Percentiles rank a stretch among this genome's conserved stretches.
Evolutionary conservation across 129 eudicot species (phyloP).

Genomic region (Heracleum sosnowskyi): DNA sequence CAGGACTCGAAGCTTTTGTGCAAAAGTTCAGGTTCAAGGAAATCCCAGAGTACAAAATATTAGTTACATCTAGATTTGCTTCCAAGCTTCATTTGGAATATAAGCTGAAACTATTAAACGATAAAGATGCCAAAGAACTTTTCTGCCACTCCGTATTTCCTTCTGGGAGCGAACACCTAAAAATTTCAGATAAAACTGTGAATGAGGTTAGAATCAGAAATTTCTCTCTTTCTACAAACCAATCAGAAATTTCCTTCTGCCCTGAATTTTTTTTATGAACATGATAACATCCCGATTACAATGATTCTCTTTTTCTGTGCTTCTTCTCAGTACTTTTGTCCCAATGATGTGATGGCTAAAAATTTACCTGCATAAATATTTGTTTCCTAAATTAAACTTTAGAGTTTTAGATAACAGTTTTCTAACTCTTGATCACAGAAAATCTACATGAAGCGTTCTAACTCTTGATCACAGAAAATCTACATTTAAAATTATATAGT

Average conservation of each 20-base stretch:
- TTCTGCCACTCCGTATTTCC: slow-evolving; percentile 33
- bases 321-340: not conserved
- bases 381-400: not conserved
- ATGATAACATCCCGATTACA: not conserved
- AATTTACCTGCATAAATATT: not conserved
- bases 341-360: not conserved
- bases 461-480: not conserved
- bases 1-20: slow-evolving; percentile 24
- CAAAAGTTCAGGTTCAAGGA: slow-evolving; percentile 21
- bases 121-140: slow-evolving; percentile 35
- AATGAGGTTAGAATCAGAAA: slow-evolving; percentile 26
- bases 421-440: not conserved
- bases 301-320: not conserved
- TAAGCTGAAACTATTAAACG: slow-evolving; percentile 25
- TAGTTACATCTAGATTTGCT: slow-evolving; percentile 37
- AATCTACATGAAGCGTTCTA: not conserved
- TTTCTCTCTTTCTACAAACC: not conserved
- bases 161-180: not conserved
- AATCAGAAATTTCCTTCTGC: too few species aligned
- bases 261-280: not conserved
- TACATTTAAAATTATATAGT: not conserved
- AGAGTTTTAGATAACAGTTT: not conserved
- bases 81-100: slow-evolving; percentile 7
- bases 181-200: slow-evolving; percentile 30
- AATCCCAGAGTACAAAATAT: slow-evolving; percentile 30